Percentiles rank a stretch among this genome's conserved stretches.
Conservation (phyloP, 805 yeast species). For the Myxozyma geophila region DNA sequence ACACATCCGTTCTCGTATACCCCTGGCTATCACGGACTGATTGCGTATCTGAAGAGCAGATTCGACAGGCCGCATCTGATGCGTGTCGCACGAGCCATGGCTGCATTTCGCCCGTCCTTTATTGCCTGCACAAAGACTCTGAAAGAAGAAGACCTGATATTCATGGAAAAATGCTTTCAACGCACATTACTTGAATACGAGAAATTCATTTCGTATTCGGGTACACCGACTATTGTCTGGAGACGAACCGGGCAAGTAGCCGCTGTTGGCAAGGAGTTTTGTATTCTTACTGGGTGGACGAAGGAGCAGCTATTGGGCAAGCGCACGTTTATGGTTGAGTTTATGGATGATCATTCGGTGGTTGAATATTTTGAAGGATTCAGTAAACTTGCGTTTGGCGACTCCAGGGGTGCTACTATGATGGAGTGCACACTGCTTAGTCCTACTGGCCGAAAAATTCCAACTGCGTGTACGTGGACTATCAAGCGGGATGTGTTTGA, state of each 20-base stretch:
- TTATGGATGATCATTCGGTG: slow-evolving; percentile 82
- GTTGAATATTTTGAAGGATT: slow-evolving; percentile 86
- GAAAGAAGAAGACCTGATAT: slow-evolving; percentile 87
- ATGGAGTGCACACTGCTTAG: slow-evolving; percentile 80
- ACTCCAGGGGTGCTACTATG: slow-evolving; percentile 86
- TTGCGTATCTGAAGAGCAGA: slow-evolving; percentile 70
- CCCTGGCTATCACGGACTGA: slow-evolving; percentile 83
- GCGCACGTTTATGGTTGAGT: slow-evolving; percentile 65
- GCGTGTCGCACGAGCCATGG: slow-evolving; percentile 83
- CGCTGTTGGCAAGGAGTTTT: slow-evolving; percentile 92
- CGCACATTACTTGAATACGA: slow-evolving; percentile 88
- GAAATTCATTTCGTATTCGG: slow-evolving; percentile 78
- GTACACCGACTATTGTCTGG: slow-evolving; percentile 96
- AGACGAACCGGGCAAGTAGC: slow-evolving; percentile 94
- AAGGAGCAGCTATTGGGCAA: slow-evolving; percentile 67
- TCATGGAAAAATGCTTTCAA: slow-evolving; percentile 96
- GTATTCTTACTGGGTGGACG: slow-evolving; percentile 89
- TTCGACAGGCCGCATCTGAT: slow-evolving; percentile 73
- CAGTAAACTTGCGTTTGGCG: slow-evolving; percentile 85
- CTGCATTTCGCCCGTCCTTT: slow-evolving; percentile 88
- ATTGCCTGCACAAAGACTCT: slow-evolving; percentile 88
- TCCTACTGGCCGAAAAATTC: slow-evolving; percentile 50
- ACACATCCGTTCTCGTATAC: slow-evolving; percentile 83
- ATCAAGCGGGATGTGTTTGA: slow-evolving; percentile 94
- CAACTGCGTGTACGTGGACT: slow-evolving; percentile 90